phyloP scores from a whole-genome alignment of 768 basidiomycete genomes.

The Pulveroboletus sp. region DNA sequence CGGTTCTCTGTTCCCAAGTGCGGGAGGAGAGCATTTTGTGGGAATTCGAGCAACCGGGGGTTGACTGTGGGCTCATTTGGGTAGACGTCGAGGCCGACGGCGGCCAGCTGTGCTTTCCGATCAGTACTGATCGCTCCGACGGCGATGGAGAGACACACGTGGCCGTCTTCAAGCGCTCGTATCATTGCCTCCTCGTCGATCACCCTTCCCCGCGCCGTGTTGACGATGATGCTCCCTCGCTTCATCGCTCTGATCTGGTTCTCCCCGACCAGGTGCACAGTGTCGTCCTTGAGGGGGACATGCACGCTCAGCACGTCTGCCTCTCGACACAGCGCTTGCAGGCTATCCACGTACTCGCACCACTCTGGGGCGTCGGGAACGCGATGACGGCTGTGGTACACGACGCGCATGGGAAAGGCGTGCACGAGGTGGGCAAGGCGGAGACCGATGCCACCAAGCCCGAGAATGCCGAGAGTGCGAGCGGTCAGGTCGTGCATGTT shows the following conservation, averaged over 20 bases:
- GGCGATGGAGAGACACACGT: constrained; percentile 49
- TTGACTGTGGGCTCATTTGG: constrained; percentile 82
- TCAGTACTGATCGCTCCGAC: neutral
- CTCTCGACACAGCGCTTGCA: constrained; percentile 58
- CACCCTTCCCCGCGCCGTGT: constrained; percentile 89
- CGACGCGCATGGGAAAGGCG: constrained; percentile 84
- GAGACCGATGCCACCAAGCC: constrained; percentile 73
- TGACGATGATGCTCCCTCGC: constrained; percentile 73
- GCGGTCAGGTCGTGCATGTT: constrained; percentile 61
- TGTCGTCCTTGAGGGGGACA: constrained; percentile 74
- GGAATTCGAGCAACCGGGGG: constrained; percentile 73
- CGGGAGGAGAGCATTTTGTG: constrained; percentile 80
- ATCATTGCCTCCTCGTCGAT: constrained; percentile 88
- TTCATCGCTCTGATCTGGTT: constrained; percentile 75
- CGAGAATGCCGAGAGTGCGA: constrained; percentile 68
- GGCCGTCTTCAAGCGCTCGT: constrained; percentile 77
- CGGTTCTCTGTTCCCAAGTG: constrained; percentile 90
- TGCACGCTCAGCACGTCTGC: constrained; percentile 85
- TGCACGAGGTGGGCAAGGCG: constrained; percentile 67
- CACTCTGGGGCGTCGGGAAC: constrained; percentile 59
- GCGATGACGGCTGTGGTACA: constrained; percentile 71
- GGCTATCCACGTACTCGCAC: constrained; percentile 70
- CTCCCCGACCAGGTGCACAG: constrained; percentile 69
- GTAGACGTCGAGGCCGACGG: constrained; percentile 79
- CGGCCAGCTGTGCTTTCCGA: neutral